Base-by-base conservation (phyloP, 768 basidiomycete species). In the Lactarius indigo region DNA sequence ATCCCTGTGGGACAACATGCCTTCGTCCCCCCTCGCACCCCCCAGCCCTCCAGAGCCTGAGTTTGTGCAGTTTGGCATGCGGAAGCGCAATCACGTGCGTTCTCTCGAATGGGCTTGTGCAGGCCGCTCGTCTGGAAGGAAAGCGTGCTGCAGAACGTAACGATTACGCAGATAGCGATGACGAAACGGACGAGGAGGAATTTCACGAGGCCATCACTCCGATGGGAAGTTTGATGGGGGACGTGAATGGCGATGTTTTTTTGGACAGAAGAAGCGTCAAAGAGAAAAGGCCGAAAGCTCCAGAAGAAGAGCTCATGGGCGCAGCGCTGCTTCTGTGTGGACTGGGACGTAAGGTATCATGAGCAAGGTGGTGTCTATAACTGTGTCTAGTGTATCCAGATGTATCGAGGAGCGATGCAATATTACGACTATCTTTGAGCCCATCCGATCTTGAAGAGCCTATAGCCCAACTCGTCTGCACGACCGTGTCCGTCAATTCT, bases 401-500 rank as follows among this genome's bases (percentile, higher is more conserved):
- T 72, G 76, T 61, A 83, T 83, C 83, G 72, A 41, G 47, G 60
- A 54, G 47, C 12, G 15, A 50, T 61, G 55, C 54, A 61, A 66
- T 58, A 57, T n/a, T 58, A 35, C 35, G 41, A 37, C 13, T 64
- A 52, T 54, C 41, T 59, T 52, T 55, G 47, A n/a, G 77, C 75
- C 90, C 91, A 92, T n/a, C 86, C 86, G 75, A 93, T 89, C 78
- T 84, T 82, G 72, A 85, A 91, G 64, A 90, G 72, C 70, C 75
- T 80, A 72, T 93, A 94, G 31, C 84, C 85, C 65, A 80, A 80
- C 77, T 93, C 89, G 74, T 91, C 86, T 59, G 84, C 86, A 66
- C 88, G 78, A 57, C 91, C 88, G 61, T 87, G 79, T 28, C 87
- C 84, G 18, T 79, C 79, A 63, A 80, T 77, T 64, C 81, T 81